A percentile compares a stretch with the other conserved stretches of the same genome.
phyloP scores from a whole-genome alignment of 257 asterid species.

The Datura wrightii region DNA sequence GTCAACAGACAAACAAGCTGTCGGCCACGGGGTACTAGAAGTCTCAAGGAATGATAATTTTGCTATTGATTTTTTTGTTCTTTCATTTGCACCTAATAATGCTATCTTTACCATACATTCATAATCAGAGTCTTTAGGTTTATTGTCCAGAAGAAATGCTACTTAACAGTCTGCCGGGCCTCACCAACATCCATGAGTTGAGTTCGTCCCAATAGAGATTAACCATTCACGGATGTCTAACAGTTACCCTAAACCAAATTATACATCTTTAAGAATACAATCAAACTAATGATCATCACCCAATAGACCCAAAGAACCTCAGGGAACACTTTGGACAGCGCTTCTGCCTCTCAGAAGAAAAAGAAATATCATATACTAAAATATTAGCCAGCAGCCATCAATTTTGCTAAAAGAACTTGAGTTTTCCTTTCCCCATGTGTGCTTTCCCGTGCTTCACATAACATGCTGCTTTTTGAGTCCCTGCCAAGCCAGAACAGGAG shows the following conservation, averaged over 20 bases:
- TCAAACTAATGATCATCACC: constrained; percentile 6
- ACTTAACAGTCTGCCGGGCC: not conserved
- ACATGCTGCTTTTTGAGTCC: constrained; percentile 44
- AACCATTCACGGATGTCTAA: constrained; percentile 11
- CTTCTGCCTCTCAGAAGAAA: constrained; percentile 9
- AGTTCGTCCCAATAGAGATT: constrained; percentile 1
- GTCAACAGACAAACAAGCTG: not conserved
- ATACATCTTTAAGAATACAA: constrained; percentile 22
- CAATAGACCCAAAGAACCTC: constrained; percentile 24
- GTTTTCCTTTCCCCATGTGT: constrained; percentile 47
- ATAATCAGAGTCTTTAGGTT: not conserved
- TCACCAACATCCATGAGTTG: not conserved
- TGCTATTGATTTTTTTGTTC: not conserved
- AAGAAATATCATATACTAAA: constrained; percentile 9
- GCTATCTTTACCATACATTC: not conserved
- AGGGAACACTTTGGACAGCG: not conserved
- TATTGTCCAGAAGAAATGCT: not conserved
- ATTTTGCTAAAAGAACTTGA: constrained; percentile 49
- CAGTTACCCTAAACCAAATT: not conserved
- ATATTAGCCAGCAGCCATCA: constrained; percentile 17
- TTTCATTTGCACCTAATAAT: not conserved
- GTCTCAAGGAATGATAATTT: not conserved
- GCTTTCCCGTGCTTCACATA: constrained; percentile 51
- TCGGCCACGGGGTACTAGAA: not conserved
- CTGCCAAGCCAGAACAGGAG: constrained; percentile 44